A percentile compares a stretch with the other conserved stretches of the same genome.
These are phyloP conservation scores for Trichoderma simmonsii DNA, from an alignment of 2,329 filamentous ascomycete species.

Conservation along the genomic window DNA sequence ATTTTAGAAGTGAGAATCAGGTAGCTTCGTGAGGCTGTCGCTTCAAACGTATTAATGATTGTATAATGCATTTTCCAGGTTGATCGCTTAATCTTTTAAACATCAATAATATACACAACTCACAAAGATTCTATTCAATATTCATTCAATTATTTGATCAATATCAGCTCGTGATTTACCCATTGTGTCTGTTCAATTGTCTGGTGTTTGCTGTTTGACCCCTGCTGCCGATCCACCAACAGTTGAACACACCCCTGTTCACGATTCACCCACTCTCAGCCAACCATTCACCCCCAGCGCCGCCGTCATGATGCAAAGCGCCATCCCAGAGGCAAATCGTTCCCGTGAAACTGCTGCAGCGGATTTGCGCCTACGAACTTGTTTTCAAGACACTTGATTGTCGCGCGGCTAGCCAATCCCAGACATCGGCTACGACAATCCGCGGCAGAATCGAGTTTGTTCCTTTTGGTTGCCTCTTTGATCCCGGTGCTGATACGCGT, in stretches of 20 bases:
- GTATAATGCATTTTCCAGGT: too few species aligned
- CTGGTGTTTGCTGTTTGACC: background rate
- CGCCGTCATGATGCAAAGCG: conserved; percentile 7
- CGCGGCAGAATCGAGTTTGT: background rate
- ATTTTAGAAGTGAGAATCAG: background rate
- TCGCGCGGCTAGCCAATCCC: conserved; percentile 14
- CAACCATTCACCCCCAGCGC: background rate
- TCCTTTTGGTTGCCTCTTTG: conserved; percentile 11
- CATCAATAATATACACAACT: too few species aligned
- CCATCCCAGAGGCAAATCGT: background rate
- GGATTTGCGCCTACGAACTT: background rate
- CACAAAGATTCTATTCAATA: background rate
- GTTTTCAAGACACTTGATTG: background rate
- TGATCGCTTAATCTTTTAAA: too few species aligned
- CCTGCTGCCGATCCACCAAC: too few species aligned
- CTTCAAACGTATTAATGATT: too few species aligned
- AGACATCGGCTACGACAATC: background rate
- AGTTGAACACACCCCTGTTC: background rate
- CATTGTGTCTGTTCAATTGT: background rate
- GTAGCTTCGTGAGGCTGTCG: too few species aligned
- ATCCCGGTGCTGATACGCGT: background rate
- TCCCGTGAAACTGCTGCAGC: background rate
- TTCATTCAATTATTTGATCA: background rate
- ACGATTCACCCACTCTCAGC: background rate
- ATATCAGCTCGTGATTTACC: background rate